Evolutionary conservation across 192 early-diverging fungal genomes (phyloP).

Genomic region (Coemansia sp.): DNA sequence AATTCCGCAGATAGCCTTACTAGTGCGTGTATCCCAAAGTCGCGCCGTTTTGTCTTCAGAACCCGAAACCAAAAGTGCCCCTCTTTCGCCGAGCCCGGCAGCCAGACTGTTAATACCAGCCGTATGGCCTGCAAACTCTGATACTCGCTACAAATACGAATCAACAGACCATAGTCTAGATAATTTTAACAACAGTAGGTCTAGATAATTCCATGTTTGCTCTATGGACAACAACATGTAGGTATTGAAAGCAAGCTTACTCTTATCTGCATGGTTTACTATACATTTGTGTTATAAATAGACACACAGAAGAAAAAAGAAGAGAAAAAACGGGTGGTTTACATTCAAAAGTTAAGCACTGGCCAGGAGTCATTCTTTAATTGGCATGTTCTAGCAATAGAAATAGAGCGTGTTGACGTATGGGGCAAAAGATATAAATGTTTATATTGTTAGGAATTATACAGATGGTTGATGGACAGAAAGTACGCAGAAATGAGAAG

Average conservation of each 20-base stretch:
- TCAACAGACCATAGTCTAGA: background rate
- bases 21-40: slow-evolving; percentile 38
- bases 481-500: too few relatives aligned
- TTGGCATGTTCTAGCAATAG: too few relatives aligned
- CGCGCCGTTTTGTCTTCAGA: slow-evolving; percentile 41
- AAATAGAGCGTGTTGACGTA: too few relatives aligned
- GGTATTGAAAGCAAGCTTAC: background rate
- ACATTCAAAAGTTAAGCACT: background rate
- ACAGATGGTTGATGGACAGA: too few relatives aligned
- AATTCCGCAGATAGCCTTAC: slow-evolving; percentile 15
- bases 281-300: background rate
- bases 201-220: background rate
- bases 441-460: too few relatives aligned
- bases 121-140: slow-evolving; percentile 17
- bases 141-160: slow-evolving; percentile 1
- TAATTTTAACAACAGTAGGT: background rate
- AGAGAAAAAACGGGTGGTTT: background rate
- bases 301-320: slow-evolving; percentile 2
- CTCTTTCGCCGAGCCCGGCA: slow-evolving; percentile 17
- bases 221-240: background rate
- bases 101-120: slow-evolving; percentile 27
- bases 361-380: background rate
- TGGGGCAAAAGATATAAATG: too few relatives aligned
- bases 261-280: background rate
- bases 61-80: slow-evolving; percentile 33